Base-by-base conservation (phyloP, 2,329 filamentous ascomycete genomes). In the Neonectria sp. region DNA sequence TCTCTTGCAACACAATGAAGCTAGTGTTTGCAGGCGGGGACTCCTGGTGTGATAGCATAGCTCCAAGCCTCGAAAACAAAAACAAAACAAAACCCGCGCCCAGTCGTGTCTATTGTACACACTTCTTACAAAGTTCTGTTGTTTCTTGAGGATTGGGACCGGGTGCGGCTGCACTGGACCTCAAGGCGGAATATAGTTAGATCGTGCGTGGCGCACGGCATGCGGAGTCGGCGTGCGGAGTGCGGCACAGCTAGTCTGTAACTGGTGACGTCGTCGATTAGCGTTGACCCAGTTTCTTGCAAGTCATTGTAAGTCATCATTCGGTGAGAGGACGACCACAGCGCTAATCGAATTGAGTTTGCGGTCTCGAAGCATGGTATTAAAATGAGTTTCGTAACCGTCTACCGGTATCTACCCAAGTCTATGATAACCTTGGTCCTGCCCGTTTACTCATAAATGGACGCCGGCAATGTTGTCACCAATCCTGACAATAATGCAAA, bases 401-500 rank as follows among this genome's bases (percentile, higher is more conserved):
- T 64, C 52, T 60, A 21, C 21, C 21, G 21, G 21, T 21, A 55
- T 65, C 24, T 49, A 49, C 37, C 55, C 49, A 57, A 25, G 48
- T 59, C 60, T 59, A 63, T 60, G 3, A 33, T 35, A 37, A 46
- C 21, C 52, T 43, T 6, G 17, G n/a, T 51, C 25, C 8, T 51
- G 8, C 25, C n/a, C 61, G 27, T 31, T 33, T 46, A 43, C 27
- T 52, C 21, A 45, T 48, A 57, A 56, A 53, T 67, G 56, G 56
- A 46, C 56, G 40, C 48, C 65, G 55, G 51, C 55, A 60, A 45
- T 11, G 40, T 24, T 63, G 45, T 49, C 24, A 40, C 56, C 49
- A n/a, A 24, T 43, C 35, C 31, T 37, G 37, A 8, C 15, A 40
- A 35, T 35, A 53, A 45, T 15, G 27, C 29, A 15, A 48, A 60